Evolutionary conservation across 2,329 filamentous ascomycete genomes (phyloP).

Genomic region (Colletotrichum brevisporum): DNA sequence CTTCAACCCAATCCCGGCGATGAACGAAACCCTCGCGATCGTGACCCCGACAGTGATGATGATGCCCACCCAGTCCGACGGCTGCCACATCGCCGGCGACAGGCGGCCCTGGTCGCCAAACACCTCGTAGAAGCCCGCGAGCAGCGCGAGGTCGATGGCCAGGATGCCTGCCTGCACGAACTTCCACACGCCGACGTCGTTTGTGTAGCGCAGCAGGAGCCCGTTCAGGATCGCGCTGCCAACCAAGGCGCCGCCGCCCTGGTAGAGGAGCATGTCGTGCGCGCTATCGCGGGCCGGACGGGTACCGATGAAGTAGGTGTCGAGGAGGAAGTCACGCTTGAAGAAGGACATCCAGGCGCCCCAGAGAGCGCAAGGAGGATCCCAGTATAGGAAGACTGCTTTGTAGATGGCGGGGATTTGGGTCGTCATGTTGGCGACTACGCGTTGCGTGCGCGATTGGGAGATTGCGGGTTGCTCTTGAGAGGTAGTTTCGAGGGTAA

Average conservation of each 20-base stretch:
- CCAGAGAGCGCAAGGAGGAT: conserved; percentile 43
- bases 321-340: conserved; percentile 35
- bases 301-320: conserved; percentile 24
- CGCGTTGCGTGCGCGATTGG: too few relatives aligned
- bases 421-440: background rate
- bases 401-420: conserved; percentile 34
- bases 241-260: conserved; percentile 41
- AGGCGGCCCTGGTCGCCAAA: conserved; percentile 39
- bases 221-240: conserved; percentile 41
- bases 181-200: conserved; percentile 42
- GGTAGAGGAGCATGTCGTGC: conserved; percentile 44
- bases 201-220: conserved; percentile 42
- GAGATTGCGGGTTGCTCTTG: too few relatives aligned
- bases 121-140: conserved; percentile 40
- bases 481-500: too few relatives aligned
- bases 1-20: background rate
- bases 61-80: conserved; percentile 11
- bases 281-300: conserved; percentile 29
- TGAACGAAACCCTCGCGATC: background rate
- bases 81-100: conserved; percentile 26
- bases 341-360: conserved; percentile 43
- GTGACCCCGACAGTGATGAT: conserved; percentile 4
- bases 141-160: conserved; percentile 41
- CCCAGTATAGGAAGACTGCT: conserved; percentile 44
- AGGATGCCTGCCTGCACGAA: conserved; percentile 42